Conservation (phyloP, 768 basidiomycete species). For the Pleurotus platypus region DNA sequence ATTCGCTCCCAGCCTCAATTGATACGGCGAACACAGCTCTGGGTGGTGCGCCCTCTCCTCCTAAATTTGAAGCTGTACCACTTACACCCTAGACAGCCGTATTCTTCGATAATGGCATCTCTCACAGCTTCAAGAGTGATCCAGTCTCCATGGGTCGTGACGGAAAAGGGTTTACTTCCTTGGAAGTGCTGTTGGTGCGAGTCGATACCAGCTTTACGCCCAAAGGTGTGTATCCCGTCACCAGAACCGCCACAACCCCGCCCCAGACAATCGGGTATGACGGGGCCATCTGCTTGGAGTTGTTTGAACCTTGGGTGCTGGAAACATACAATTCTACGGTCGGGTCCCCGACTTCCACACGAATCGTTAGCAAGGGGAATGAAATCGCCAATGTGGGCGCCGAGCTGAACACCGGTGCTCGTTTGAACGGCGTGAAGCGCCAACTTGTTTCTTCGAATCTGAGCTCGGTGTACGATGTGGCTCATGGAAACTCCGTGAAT, state of each 20-base stretch:
- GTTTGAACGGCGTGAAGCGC: constrained; percentile 17
- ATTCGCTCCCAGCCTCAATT: background rate
- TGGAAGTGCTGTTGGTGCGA: constrained; percentile 17
- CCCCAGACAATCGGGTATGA: constrained; percentile 10
- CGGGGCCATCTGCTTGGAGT: constrained; percentile 13
- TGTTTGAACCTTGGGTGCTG: constrained; percentile 13
- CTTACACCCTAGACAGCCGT: constrained; percentile 15
- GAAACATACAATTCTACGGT: constrained; percentile 18
- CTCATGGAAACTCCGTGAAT: constrained; percentile 35
- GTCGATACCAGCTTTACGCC: constrained; percentile 18
- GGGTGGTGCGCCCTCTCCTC: background rate
- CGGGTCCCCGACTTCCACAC: constrained; percentile 24
- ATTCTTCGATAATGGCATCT: constrained; percentile 32
- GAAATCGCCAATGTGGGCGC: constrained; percentile 14
- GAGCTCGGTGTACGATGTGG: constrained; percentile 22
- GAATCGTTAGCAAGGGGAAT: constrained; percentile 28
- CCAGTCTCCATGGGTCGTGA: constrained; percentile 15
- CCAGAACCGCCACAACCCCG: constrained; percentile 7
- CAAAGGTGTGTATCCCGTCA: constrained; percentile 15
- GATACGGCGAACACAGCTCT: constrained; percentile 13
- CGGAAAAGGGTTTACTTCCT: constrained; percentile 15
- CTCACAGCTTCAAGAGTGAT: constrained; percentile 20
- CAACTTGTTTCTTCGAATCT: constrained; percentile 26
- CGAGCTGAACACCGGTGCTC: constrained; percentile 19
- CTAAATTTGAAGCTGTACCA: background rate